Conservation (phyloP, 2,329 filamentous ascomycete species). For the Neodidymelliopsis sp. region DNA sequence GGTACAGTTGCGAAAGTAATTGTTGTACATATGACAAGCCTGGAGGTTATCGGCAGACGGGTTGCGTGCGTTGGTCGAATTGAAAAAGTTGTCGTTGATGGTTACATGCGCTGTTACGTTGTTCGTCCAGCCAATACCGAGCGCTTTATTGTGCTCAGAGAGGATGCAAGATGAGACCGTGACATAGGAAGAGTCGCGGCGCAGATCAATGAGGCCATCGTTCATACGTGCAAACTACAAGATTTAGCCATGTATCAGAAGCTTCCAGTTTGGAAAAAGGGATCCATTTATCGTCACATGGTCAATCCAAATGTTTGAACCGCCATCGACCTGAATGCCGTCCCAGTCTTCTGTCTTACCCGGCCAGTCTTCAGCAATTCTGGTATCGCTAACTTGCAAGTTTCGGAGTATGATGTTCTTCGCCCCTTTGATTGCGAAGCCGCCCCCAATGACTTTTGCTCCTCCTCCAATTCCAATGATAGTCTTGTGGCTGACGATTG, state of each 20-base stretch:
- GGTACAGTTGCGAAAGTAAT: constrained; percentile 19
- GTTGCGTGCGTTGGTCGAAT: constrained; percentile 18
- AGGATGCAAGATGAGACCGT: constrained; percentile 14
- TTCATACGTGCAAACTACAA: constrained; percentile 16
- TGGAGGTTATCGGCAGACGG: constrained; percentile 18
- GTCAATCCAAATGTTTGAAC: constrained; percentile 17
- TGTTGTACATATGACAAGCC: constrained; percentile 19
- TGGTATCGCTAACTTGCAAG: constrained; percentile 8
- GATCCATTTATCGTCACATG: constrained; percentile 10
- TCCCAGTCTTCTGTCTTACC: constrained; percentile 18
- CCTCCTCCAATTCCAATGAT: constrained; percentile 9
- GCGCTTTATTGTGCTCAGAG: constrained; percentile 19
- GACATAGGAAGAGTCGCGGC: constrained; percentile 15
- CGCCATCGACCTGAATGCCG: constrained; percentile 14
- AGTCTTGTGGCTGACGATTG: constrained; percentile 13
- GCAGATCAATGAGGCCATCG: constrained; percentile 17
- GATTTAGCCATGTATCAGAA: background rate
- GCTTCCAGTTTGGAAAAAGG: no score
- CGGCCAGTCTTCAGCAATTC: constrained; percentile 5
- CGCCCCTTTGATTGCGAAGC: constrained; percentile 15
- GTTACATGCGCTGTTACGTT: constrained; percentile 14
- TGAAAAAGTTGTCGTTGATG: constrained; percentile 20
- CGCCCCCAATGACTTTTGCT: constrained; percentile 7
- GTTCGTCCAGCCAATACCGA: constrained; percentile 17
- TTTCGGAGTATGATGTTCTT: constrained; percentile 14